Evolutionary conservation across 768 basidiomycete genomes (phyloP), one percentile per base, ranked within the genome.

Genomic region (Kwoniella sp.): DNA sequence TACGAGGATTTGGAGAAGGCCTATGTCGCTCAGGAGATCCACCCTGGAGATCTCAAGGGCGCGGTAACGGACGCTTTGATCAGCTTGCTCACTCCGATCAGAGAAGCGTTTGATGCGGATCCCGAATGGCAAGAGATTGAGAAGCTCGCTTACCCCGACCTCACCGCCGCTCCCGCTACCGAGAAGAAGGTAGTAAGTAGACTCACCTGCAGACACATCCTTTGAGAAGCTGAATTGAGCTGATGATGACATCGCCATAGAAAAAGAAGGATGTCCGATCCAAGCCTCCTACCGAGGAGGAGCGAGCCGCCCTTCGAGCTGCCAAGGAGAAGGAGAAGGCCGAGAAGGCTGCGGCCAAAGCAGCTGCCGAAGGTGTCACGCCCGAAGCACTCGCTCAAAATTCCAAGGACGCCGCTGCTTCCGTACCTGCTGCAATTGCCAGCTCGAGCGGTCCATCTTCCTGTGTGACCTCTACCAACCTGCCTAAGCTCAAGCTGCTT

Each of bases 31-130:
- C 88, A 87, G 81, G 85, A 85, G 67, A 72, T 99, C 3, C 92
- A 96, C 79, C 96, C 96, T 7, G 88, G 86, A 30, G 96, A 96
- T 80, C 81, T 98, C 76, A 99, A 99, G 83, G 80, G 79, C 2
- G 85, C 86, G 0, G 90, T 95, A 17, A 84, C 85, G 47, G 86
- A 87, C 33, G 88, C 86, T 13, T 87, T 98, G 77, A 84, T 85
- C 73, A 83, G 83, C 25, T 81, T 99, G 47, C 80, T 98, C 60
- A 86, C 86, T 21, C 94, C 95, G 0, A 88, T 99, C 53, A 85
- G 89, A 67, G 85, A 86, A 67, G 85, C 86, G 55, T 97, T 91
- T 73, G 84, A 88, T 70, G 85, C 82, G 67, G 87, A 86, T 72
- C 84, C 88, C 71, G 91, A 91, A 76, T 97, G 91, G 87, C 86